Conservation (phyloP, 148 eudicot genomes). For the Drosera capensis region DNA sequence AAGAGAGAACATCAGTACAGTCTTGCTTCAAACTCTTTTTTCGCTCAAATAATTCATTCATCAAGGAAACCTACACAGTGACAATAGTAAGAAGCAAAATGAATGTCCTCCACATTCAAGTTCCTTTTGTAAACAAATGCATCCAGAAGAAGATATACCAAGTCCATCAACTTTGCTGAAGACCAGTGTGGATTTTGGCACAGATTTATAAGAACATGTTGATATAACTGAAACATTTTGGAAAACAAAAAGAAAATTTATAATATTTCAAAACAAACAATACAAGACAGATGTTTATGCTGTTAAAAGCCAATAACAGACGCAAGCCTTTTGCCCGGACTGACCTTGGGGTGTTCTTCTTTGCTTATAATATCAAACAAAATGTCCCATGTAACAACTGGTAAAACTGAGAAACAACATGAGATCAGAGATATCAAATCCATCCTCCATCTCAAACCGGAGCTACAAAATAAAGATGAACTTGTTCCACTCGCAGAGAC, state of each 20-base stretch:
- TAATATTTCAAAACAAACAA: not conserved
- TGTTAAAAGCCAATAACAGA: not conserved
- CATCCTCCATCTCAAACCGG: slow-evolving; percentile 38
- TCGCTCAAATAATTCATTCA: slow-evolving; percentile 34
- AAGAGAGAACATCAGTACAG: slow-evolving; percentile 29
- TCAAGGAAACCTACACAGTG: slow-evolving; percentile 49
- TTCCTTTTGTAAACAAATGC: no score
- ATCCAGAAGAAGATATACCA: slow-evolving; percentile 33
- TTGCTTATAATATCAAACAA: slow-evolving; percentile 44
- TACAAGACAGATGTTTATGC: not conserved
- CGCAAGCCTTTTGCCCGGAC: not conserved
- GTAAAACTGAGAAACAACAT: slow-evolving; percentile 51
- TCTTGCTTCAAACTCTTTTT: slow-evolving; percentile 32
- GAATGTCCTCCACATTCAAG: no score
- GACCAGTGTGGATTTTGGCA: slow-evolving; percentile 73
- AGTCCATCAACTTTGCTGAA: slow-evolving; percentile 26
- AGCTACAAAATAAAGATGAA: slow-evolving; percentile 19
- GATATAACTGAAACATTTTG: slow-evolving; percentile 33
- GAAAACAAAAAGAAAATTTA: not conserved
- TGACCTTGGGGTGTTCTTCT: slow-evolving; percentile 58
- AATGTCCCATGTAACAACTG: slow-evolving; percentile 63
- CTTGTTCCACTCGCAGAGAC: slow-evolving; percentile 19
- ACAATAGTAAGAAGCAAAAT: no score
- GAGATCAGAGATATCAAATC: slow-evolving; percentile 44
- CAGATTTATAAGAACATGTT: slow-evolving; percentile 35